A percentile compares a stretch with the other conserved stretches of the same genome.
Conservation (phyloP, 1,284 basidiomycete species). For the Ustilago xerochloae region DNA sequence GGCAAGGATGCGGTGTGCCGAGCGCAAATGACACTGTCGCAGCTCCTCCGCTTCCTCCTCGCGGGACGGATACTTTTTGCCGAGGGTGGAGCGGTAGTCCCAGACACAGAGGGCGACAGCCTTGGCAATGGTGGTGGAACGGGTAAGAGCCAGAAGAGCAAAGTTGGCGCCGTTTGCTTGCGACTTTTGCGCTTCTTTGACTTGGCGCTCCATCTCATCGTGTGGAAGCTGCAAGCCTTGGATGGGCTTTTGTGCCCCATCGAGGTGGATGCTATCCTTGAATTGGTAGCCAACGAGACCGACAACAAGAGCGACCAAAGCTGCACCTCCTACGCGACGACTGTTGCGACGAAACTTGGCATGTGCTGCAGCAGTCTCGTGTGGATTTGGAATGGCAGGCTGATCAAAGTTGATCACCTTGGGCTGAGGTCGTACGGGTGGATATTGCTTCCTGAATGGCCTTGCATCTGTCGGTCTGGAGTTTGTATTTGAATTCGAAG, state of each 20-base stretch:
- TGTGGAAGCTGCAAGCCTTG: conserved; percentile 45
- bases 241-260: conserved; percentile 30
- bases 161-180: conserved; percentile 50
- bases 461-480: conserved; percentile 23
- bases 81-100: conserved; percentile 65
- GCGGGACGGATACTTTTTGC: conserved; percentile 48
- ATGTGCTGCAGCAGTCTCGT: conserved; percentile 61
- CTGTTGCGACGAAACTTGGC: conserved; percentile 54
- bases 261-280: conserved; percentile 46
- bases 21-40: conserved; percentile 64
- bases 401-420: conserved; percentile 62
- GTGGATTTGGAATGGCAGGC: conserved; percentile 65
- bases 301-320: conserved; percentile 8
- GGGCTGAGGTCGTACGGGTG: conserved; percentile 52
- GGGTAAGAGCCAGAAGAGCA: conserved; percentile 56
- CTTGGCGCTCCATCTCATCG: conserved; percentile 57
- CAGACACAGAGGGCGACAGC: conserved; percentile 65
- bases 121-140: conserved; percentile 64
- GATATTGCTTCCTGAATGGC: conserved; percentile 57
- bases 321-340: conserved; percentile 18
- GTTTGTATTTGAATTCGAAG: background rate
- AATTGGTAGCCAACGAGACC: conserved; percentile 44
- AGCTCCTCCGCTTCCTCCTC: conserved; percentile 56
- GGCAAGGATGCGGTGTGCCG: conserved; percentile 60
- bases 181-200: conserved; percentile 52